Conservation (phyloP, 1,284 basidiomycete genomes). For the Mycena citricolor region DNA sequence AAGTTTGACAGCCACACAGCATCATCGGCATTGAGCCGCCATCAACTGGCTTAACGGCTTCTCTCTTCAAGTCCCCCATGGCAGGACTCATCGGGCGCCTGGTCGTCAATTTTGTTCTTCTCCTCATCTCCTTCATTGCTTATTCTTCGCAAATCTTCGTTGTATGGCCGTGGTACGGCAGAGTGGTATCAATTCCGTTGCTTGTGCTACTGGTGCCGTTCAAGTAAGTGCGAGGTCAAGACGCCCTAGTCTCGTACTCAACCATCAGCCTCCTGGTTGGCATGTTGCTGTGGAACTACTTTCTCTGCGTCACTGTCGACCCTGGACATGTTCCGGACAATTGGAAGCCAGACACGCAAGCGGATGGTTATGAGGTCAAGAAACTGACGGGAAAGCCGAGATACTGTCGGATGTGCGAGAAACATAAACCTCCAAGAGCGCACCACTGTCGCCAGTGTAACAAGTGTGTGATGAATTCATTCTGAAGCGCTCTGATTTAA, state of each 20-base stretch:
- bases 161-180: slow-evolving; percentile 90
- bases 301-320: slow-evolving; percentile 74
- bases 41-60: not conserved
- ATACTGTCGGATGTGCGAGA: slow-evolving; percentile 78
- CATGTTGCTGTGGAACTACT: slow-evolving; percentile 87
- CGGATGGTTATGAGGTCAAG: slow-evolving; percentile 84
- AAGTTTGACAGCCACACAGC: not conserved
- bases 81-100: slow-evolving; percentile 53
- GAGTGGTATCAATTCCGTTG: slow-evolving; percentile 68
- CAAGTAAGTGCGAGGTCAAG: slow-evolving; percentile 64
- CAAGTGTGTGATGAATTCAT: slow-evolving; percentile 45
- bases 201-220: slow-evolving; percentile 78
- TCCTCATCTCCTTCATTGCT: slow-evolving; percentile 85
- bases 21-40: not conserved
- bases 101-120: slow-evolving; percentile 68
- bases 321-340: slow-evolving; percentile 80
- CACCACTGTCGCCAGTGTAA: slow-evolving; percentile 91
- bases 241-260: slow-evolving; percentile 10
- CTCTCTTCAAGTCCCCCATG: slow-evolving; percentile 25
- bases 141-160: slow-evolving; percentile 88
- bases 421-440: slow-evolving; percentile 73
- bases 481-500: not conserved
- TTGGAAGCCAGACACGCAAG: slow-evolving; percentile 78
- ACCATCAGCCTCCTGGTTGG: slow-evolving; percentile 64
- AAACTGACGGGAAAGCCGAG: slow-evolving; percentile 76